Percentiles rank a stretch among this genome's conserved stretches.
Conservation (phyloP, 176 grass and related monocot genomes). For the Carex parvula region DNA sequence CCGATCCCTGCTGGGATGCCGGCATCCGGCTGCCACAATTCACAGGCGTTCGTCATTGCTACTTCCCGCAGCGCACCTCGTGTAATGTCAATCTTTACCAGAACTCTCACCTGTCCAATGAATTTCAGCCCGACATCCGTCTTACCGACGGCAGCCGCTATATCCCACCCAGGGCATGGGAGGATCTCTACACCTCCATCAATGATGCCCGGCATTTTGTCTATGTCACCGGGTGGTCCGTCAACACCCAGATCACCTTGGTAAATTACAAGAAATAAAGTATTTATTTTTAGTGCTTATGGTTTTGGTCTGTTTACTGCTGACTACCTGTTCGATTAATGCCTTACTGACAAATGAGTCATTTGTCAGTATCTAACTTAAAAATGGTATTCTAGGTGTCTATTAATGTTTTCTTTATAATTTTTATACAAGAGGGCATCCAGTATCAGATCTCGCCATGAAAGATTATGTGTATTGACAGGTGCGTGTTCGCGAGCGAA, state of each 20-base stretch:
- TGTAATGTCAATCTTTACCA: constrained; percentile 73
- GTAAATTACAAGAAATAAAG: neutral
- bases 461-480: neutral
- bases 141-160: constrained; percentile 38
- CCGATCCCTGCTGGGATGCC: constrained; percentile 54
- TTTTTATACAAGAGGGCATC: neutral
- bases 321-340: neutral
- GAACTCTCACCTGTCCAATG: constrained; percentile 54
- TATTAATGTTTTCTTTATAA: neutral
- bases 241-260: constrained; percentile 32
- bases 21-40: constrained; percentile 37
- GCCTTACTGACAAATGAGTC: neutral
- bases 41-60: constrained; percentile 42
- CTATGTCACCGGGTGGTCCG: constrained; percentile 76
- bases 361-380: neutral
- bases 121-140: constrained; percentile 38
- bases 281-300: neutral
- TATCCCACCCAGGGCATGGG: constrained; percentile 52
- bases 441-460: neutral
- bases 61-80: constrained; percentile 48
- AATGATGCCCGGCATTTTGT: constrained; percentile 60
- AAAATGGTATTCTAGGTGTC: neutral
- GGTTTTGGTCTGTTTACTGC: neutral
- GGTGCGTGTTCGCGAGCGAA: constrained; percentile 56
- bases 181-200: constrained; percentile 62